Conservation (phyloP, 2,329 filamentous ascomycete species). For the Esteya vermicola region DNA sequence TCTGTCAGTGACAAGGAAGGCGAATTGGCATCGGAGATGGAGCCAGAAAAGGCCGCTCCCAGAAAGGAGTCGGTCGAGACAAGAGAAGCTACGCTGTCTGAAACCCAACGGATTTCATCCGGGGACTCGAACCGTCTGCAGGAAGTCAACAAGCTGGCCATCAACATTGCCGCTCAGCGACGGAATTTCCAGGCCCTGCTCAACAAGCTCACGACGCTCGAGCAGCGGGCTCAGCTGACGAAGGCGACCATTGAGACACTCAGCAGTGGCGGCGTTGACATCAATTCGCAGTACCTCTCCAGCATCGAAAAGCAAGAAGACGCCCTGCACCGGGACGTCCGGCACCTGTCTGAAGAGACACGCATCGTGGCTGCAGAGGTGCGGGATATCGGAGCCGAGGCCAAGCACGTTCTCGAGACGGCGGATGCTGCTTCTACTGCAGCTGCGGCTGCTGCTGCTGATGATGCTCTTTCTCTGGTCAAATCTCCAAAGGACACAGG, state of each 20-base stretch:
- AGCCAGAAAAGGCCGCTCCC: too few species aligned
- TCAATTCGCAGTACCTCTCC: constrained; percentile 7
- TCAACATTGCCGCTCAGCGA: constrained; percentile 16
- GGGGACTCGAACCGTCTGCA: too few species aligned
- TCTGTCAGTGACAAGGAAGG: constrained; percentile 2
- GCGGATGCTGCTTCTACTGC: background rate
- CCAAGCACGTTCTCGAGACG: background rate
- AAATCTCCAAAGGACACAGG: background rate
- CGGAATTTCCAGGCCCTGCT: constrained; percentile 19
- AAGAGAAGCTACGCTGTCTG: too few species aligned
- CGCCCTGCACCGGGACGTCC: constrained; percentile 17
- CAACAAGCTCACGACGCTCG: constrained; percentile 18
- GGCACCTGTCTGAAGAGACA: constrained; percentile 20
- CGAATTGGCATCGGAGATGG: background rate
- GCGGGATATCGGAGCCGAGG: constrained; percentile 16
- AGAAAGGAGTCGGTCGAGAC: too few species aligned
- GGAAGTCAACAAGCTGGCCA: constrained; percentile 2
- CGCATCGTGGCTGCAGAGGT: constrained; percentile 22
- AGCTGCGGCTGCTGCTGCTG: background rate
- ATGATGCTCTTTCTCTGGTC: background rate
- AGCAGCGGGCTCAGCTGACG: constrained; percentile 16
- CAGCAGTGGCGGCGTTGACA: constrained; percentile 16
- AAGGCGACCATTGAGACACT: background rate
- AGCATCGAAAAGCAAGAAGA: constrained; percentile 17
- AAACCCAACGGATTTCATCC: too few species aligned